Conservation (phyloP, 306 rosid species). For the Sesbania bispinosa region DNA sequence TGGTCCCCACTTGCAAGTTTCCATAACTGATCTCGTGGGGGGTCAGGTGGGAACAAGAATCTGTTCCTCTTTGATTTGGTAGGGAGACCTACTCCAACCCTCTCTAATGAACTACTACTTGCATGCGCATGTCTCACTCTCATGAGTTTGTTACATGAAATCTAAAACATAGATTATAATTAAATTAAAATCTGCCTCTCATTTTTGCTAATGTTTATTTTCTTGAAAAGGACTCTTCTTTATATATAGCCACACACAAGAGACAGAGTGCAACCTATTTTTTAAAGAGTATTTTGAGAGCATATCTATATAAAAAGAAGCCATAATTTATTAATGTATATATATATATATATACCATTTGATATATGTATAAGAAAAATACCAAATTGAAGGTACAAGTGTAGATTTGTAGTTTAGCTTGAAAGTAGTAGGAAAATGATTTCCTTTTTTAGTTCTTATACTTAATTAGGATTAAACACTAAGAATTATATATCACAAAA, state of each 20-base stretch:
- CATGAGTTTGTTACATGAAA: slow-evolving; percentile 49
- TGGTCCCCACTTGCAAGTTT: slow-evolving; percentile 38
- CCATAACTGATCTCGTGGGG: slow-evolving; percentile 45
- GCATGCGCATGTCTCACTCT: slow-evolving; percentile 28
- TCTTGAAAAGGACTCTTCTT: too few species aligned
- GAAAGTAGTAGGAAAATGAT: background rate
- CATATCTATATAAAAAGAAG: too few species aligned
- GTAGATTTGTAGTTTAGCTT: background rate
- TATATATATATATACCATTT: background rate
- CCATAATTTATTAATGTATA: too few species aligned
- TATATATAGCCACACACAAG: too few species aligned
- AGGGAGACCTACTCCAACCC: slow-evolving; percentile 59
- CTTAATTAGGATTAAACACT: background rate
- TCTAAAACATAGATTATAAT: slow-evolving; percentile 26
- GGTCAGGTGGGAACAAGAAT: slow-evolving; percentile 43
- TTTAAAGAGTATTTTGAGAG: too few species aligned
- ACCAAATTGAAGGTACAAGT: too few species aligned
- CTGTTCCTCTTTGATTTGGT: slow-evolving; percentile 42
- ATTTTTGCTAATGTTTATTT: background rate
- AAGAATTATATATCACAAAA: background rate
- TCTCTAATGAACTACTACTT: slow-evolving; percentile 40
- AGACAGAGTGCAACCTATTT: too few species aligned
- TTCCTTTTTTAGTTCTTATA: background rate
- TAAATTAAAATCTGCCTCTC: slow-evolving; percentile 8
- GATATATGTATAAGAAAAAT: too few species aligned